Percentiles rank a stretch among this genome's conserved stretches.
Conservation (phyloP, 371 early-diverging fungal species). For the Capillidium rhysosporum region DNA sequence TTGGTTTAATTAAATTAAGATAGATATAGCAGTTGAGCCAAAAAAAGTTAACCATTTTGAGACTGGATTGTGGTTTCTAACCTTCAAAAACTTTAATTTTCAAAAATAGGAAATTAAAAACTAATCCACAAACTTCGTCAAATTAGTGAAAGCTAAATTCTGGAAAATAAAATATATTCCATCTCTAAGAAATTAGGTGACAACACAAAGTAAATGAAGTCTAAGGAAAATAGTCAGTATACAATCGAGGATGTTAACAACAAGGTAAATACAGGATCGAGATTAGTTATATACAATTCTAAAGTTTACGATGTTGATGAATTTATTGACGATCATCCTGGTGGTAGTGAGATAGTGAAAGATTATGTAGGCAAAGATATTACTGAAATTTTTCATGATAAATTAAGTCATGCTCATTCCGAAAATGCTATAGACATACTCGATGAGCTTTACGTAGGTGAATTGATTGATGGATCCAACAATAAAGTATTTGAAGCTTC, state of each 20-base stretch:
- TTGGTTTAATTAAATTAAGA: too few relatives aligned
- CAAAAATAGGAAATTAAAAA: too few relatives aligned
- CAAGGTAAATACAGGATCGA: slow-evolving; percentile 31
- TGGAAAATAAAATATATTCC: background rate
- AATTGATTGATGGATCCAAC: background rate
- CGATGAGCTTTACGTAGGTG: slow-evolving; percentile 57
- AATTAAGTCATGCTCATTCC: slow-evolving; percentile 54
- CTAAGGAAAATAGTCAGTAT: background rate
- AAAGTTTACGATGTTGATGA: slow-evolving; percentile 72
- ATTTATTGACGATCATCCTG: slow-evolving; percentile 65
- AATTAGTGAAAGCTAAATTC: background rate
- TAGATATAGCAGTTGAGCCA: too few relatives aligned
- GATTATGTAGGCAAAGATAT: slow-evolving; percentile 57
- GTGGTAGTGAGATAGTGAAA: slow-evolving; percentile 52
- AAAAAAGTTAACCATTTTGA: too few relatives aligned
- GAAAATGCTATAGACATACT: slow-evolving; percentile 68
- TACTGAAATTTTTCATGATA: slow-evolving; percentile 48
- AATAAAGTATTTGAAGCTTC: background rate
- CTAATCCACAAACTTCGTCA: too few relatives aligned
- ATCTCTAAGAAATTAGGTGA: background rate
- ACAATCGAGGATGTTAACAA: slow-evolving; percentile 27
- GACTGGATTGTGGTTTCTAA: too few relatives aligned
- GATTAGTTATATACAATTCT: slow-evolving; percentile 52
- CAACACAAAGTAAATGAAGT: background rate
- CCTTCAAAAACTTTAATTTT: too few relatives aligned